Evolutionary conservation across 371 early-diverging fungal species (phyloP), one percentile per base, ranked within the genome.

Genomic region (Apophysomyces ossiformis): DNA sequence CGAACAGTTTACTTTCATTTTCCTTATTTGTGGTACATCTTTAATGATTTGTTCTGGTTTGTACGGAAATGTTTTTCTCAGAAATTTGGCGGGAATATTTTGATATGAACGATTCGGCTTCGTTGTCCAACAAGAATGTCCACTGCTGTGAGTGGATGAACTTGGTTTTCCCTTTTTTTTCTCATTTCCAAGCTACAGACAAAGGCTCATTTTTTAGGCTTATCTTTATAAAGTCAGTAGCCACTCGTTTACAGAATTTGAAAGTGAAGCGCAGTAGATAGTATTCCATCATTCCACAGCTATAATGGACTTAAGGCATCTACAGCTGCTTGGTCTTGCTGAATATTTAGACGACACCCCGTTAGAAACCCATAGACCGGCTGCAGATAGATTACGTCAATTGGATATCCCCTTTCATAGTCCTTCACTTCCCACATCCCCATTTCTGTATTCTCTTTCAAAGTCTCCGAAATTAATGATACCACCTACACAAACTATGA

Each of bases 11-110:
- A 26, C 21, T 50, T 50, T 50, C 9, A 21, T 50, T 50, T 18
- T 21, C 50, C 21, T 50, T 50, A n/a, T 50, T 0, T 9, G 3
- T 21, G 21, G 8, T 9, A 18, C 21, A 26, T 50, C 21, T 21
- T 50, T 50, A 9, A 50, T 18, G 18, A 9, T 50, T 50, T 18
- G 18, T 50, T 50, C 9, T 21, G 21, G 50, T 21, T 26, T 18
- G 21, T 21, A 50, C 21, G 47, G 21, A 50, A 50, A 50, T 50
- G 50, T 21, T 26, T 26, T 26, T 45, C 46, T 13, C 46, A 45
- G 46, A 45, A 45, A 45, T 45, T 16, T 13, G 13, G 50, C n/a
- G 50, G 50, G 50, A 50, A 50, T 50, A 50, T 50, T 50, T 50
- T 18, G 50, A 50, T 50, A 50, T 21, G 50, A 50, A 21, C 50